Percentiles rank a stretch among this genome's conserved stretches.
Evolutionary conservation across 202 grass and related monocot genomes (phyloP).

Genomic region (Digitaria exilis): DNA sequence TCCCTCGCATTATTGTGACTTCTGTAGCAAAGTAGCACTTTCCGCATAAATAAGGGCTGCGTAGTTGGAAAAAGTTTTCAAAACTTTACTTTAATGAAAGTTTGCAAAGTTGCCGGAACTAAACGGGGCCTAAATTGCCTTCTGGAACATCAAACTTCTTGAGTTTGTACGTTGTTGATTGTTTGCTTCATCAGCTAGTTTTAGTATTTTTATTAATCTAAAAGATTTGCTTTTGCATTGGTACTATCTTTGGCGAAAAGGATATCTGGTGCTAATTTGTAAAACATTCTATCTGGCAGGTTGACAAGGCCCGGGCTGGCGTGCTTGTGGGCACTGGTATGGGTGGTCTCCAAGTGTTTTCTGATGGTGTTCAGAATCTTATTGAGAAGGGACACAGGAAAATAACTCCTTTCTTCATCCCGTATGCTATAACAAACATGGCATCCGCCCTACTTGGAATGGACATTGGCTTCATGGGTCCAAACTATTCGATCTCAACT

Average conservation of each 20-base stretch:
- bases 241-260: background rate
- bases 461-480: conserved; percentile 95
- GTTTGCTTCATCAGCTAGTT: background rate
- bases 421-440: conserved; percentile 88
- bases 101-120: too few relatives aligned
- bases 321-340: conserved; percentile 90
- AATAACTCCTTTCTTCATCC: conserved; percentile 90
- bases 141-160: background rate
- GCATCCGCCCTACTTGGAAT: conserved; percentile 81
- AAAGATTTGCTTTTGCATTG: background rate
- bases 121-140: background rate
- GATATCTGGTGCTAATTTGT: conserved; percentile 23
- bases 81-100: too few relatives aligned
- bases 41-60: background rate
- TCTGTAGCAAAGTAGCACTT: background rate
- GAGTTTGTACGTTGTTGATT: background rate
- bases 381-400: conserved; percentile 80
- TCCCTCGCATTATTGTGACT: background rate
- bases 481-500: conserved; percentile 95
- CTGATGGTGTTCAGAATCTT: conserved; percentile 76
- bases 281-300: conserved; percentile 42
- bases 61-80: too few relatives aligned
- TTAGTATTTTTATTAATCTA: background rate
- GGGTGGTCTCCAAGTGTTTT: conserved; percentile 77
- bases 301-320: conserved; percentile 80